A percentile compares a stretch with the other conserved stretches of the same genome.
These are phyloP conservation scores for Helotiales sp. DNA, from an alignment of 2,329 filamentous ascomycete genomes.

Conservation along the genomic window DNA sequence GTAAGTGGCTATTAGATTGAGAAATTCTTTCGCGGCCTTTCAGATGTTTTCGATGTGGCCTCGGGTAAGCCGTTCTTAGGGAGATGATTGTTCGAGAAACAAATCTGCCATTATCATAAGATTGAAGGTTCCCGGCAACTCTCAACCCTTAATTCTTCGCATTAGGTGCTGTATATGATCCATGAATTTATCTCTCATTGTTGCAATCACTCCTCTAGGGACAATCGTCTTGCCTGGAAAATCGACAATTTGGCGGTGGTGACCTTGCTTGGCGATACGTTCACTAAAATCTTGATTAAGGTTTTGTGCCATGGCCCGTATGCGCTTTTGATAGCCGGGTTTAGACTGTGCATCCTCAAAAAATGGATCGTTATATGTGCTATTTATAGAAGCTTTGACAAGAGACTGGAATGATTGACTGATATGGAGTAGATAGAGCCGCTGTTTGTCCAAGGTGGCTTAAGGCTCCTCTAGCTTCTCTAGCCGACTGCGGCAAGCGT, in stretches of 20 bases:
- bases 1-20: slow-evolving; percentile 44
- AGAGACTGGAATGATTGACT: no score
- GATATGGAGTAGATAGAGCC: no score
- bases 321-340: no score
- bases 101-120: slow-evolving; percentile 62
- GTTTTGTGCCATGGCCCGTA: no score
- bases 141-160: slow-evolving; percentile 53
- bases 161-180: slow-evolving; percentile 48
- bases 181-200: slow-evolving; percentile 47
- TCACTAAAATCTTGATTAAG: slow-evolving; percentile 53
- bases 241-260: slow-evolving; percentile 45
- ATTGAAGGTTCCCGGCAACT: slow-evolving; percentile 66
- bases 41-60: slow-evolving; percentile 47
- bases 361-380: no score
- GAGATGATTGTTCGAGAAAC: slow-evolving; percentile 61
- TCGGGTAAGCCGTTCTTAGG: slow-evolving; percentile 54
- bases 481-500: no score
- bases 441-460: no score
- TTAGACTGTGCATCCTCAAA: no score
- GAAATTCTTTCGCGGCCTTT: slow-evolving; percentile 43
- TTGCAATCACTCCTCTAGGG: slow-evolving; percentile 26
- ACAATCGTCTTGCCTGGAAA: slow-evolving; percentile 25
- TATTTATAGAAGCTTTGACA: no score
- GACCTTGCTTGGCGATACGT: slow-evolving; percentile 50
- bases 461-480: no score